phyloP scores from a whole-genome alignment of 768 basidiomycete species.

The Mycena crocata region DNA sequence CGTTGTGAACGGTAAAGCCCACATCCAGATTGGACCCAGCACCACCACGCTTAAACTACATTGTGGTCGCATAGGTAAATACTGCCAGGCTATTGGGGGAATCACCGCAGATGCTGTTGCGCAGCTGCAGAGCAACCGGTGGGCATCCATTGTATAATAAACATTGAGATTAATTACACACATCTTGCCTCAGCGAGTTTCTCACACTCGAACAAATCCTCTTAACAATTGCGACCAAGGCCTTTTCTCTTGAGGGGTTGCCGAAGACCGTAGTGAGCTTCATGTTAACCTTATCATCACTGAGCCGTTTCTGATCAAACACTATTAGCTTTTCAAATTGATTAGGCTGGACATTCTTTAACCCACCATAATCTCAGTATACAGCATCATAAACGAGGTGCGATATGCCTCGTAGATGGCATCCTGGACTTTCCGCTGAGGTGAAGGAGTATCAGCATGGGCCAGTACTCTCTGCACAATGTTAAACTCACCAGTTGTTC shows the following conservation, averaged over 20 bases:
- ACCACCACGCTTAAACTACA: not conserved
- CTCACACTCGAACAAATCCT: not conserved
- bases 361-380: slow-evolving; percentile 1
- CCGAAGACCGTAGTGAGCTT: not conserved
- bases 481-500: not conserved
- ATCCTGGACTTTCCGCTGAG: not conserved
- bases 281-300: not conserved
- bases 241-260: not conserved
- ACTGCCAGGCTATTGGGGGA: not conserved
- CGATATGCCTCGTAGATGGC: not conserved
- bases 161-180: not conserved
- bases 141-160: too few species aligned
- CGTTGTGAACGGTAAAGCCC: not conserved
- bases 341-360: too few species aligned
- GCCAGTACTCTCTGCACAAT: too few species aligned
- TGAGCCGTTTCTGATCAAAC: not conserved
- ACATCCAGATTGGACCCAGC: not conserved
- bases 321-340: not conserved
- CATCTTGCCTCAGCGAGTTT: not conserved
- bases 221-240: not conserved
- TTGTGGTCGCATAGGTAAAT: not conserved
- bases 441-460: not conserved
- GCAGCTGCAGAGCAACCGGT: too few species aligned
- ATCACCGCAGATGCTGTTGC: not conserved
- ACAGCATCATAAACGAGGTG: not conserved